These are phyloP conservation scores for Globisporangium heterothallicum DNA, from an alignment of 352 stramenopile genomes.

Conservation along the genomic window DNA sequence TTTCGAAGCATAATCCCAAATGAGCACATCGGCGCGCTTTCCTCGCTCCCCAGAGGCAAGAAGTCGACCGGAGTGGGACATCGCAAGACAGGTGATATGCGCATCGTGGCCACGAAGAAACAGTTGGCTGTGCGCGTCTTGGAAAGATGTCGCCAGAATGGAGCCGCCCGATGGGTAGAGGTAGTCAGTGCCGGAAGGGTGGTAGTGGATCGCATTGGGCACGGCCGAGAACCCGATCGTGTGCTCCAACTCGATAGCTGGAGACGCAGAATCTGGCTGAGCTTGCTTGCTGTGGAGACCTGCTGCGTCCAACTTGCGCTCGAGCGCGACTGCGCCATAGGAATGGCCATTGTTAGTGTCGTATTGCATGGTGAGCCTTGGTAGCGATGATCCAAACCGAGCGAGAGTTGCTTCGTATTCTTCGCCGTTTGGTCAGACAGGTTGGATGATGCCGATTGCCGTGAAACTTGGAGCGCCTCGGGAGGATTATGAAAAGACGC, in stretches of 20 bases:
- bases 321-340: neutral
- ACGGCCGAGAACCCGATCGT: constrained; percentile 89
- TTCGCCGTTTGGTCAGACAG: too few relatives aligned
- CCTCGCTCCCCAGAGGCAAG: constrained; percentile 85
- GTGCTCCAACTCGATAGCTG: constrained; percentile 86
- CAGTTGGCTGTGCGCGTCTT: constrained; percentile 75
- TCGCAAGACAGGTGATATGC: constrained; percentile 71
- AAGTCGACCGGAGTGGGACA: constrained; percentile 70
- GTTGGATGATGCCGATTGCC: neutral
- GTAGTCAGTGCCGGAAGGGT: constrained; percentile 76
- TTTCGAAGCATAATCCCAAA: constrained; percentile 84
- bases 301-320: neutral
- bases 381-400: neutral
- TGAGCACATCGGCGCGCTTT: constrained; percentile 76
- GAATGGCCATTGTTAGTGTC: constrained; percentile 21
- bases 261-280: neutral
- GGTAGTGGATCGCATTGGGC: constrained; percentile 80
- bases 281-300: neutral
- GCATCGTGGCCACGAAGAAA: constrained; percentile 85
- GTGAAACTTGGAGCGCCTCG: too few relatives aligned
- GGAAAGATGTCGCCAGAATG: constrained; percentile 72
- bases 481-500: too few relatives aligned
- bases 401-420: too few relatives aligned
- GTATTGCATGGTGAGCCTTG: constrained; percentile 25
- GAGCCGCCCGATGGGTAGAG: constrained; percentile 85